phyloP scores from a whole-genome alignment of 2,329 filamentous ascomycete species.

The Lasiodiplodia gonubiensis region DNA sequence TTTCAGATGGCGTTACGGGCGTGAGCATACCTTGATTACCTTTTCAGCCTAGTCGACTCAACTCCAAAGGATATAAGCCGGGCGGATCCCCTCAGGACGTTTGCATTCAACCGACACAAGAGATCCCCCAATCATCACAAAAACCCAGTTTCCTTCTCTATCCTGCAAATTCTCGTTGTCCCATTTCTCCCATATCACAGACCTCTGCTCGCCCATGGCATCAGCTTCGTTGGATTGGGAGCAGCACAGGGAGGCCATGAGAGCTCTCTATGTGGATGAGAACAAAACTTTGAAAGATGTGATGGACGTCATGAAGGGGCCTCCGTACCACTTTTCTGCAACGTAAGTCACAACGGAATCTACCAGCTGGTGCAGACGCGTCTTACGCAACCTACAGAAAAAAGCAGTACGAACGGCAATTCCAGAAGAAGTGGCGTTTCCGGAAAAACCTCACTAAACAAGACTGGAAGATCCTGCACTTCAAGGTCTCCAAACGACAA shows the following conservation, averaged over 20 bases:
- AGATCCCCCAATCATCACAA: no score
- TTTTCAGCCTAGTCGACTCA: not conserved
- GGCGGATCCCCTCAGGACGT: not conserved
- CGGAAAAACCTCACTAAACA: not conserved
- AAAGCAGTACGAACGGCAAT: not conserved
- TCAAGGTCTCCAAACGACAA: not conserved
- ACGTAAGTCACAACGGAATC: not conserved
- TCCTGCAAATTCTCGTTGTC: no score
- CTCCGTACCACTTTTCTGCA: not conserved
- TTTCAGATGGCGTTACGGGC: not conserved
- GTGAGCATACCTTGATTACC: not conserved
- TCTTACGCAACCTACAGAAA: not conserved
- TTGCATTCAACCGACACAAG: no score
- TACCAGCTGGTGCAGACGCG: not conserved
- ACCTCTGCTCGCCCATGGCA: not conserved
- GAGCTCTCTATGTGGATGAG: not conserved
- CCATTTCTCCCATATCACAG: not conserved
- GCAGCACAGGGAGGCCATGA: not conserved
- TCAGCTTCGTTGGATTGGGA: not conserved
- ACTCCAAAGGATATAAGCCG: not conserved
- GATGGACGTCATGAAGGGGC: not conserved
- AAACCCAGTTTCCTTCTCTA: no score
- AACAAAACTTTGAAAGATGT: not conserved
- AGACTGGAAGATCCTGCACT: not conserved
- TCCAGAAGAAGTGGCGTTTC: not conserved